These are phyloP conservation scores for Penicillium sp. DNA, from an alignment of 2,329 filamentous ascomycete genomes.

Conservation along the genomic window DNA sequence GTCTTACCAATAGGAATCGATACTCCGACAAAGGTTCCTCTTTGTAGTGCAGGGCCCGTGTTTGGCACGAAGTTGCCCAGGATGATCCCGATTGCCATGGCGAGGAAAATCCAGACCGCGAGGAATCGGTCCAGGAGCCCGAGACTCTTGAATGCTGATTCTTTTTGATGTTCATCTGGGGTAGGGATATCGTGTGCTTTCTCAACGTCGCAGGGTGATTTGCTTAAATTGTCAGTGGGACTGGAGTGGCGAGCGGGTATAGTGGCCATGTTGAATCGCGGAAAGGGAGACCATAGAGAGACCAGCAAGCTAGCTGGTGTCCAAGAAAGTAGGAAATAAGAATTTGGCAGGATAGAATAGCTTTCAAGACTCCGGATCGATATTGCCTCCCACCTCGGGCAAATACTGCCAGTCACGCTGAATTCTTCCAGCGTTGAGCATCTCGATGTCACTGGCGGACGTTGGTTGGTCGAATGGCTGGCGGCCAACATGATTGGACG, in stretches of 20 bases:
- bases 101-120: conserved; percentile 71
- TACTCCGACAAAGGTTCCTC: conserved; percentile 69
- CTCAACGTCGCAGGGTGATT: conserved; percentile 6
- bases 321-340: no score
- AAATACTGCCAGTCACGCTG: background rate
- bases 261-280: no score
- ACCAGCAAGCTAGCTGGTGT: no score
- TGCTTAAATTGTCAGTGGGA: no score
- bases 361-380: no score
- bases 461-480: conserved; percentile 3
- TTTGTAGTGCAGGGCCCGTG: conserved; percentile 61
- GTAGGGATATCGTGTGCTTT: background rate
- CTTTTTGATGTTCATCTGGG: conserved; percentile 2
- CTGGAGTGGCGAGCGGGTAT: no score
- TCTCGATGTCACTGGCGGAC: conserved; percentile 2
- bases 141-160: conserved; percentile 48
- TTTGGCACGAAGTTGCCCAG: conserved; percentile 70
- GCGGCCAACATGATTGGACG: background rate
- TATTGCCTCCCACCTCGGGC: no score
- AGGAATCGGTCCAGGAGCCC: conserved; percentile 63
- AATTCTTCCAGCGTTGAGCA: conserved; percentile 1
- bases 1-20: conserved; percentile 62
- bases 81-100: conserved; percentile 72
- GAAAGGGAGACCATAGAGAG: no score
- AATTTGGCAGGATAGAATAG: no score